phyloP scores from a whole-genome alignment of 108 stramenopile genomes.

The Cafeteria roenbergensis region DNA sequence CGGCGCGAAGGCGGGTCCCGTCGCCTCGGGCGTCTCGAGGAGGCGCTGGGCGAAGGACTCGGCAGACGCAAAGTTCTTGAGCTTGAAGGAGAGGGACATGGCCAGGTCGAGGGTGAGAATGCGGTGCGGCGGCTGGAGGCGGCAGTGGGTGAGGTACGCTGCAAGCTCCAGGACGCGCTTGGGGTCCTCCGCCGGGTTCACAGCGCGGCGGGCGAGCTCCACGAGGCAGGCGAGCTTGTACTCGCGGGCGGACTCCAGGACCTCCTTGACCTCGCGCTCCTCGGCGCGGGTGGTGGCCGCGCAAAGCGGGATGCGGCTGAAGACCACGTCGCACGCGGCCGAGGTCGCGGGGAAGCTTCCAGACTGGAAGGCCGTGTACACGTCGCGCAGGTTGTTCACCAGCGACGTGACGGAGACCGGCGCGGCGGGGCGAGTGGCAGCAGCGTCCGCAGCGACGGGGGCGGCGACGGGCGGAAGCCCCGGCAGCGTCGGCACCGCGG shows the following conservation, averaged over 20 bases:
- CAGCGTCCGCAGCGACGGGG: slow-evolving; percentile 59
- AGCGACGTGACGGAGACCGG: slow-evolving; percentile 47
- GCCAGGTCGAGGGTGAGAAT: slow-evolving; percentile 86
- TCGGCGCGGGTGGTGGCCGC: slow-evolving; percentile 62
- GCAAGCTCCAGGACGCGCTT: slow-evolving; percentile 82
- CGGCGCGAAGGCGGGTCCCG: slow-evolving; percentile 75
- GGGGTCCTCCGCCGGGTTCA: slow-evolving; percentile 47
- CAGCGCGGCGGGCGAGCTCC: slow-evolving; percentile 41
- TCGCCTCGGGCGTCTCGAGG: slow-evolving; percentile 86
- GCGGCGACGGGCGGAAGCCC: slow-evolving; percentile 36
- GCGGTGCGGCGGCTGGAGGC: slow-evolving; percentile 85
- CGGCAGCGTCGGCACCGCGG: slow-evolving; percentile 61
- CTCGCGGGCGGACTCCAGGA: slow-evolving; percentile 77
- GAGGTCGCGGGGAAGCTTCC: slow-evolving; percentile 83
- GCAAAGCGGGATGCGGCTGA: slow-evolving; percentile 69
- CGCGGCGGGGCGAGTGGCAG: slow-evolving; percentile 62
- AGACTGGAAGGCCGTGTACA: slow-evolving; percentile 77
- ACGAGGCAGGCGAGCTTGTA: slow-evolving; percentile 91
- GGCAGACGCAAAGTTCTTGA: slow-evolving; percentile 86
- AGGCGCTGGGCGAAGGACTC: slow-evolving; percentile 89
- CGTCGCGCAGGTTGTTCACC: slow-evolving; percentile 61
- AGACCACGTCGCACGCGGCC: slow-evolving; percentile 55
- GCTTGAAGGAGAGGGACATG: slow-evolving; percentile 94
- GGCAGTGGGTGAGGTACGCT: slow-evolving; percentile 98
- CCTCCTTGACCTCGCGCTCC: slow-evolving; percentile 76